Conservation (phyloP, 106 monocot species). For the Dendrobium huoshanense region DNA sequence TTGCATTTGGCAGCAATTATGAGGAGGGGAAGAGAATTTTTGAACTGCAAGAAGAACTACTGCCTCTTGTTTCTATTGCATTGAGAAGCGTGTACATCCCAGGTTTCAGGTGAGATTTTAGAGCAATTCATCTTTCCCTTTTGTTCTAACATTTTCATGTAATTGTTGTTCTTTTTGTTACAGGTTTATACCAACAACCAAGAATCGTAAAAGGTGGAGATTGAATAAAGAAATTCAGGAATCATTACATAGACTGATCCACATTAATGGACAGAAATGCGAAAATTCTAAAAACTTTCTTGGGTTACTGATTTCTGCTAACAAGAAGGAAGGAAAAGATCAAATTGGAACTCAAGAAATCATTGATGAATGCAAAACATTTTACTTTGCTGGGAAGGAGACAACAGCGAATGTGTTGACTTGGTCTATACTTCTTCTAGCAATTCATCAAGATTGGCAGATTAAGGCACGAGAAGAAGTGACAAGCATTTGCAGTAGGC, state of each 20-base stretch:
- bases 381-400: conserved; percentile 92
- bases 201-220: conserved; percentile 38
- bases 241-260: conserved; percentile 42
- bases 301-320: conserved; percentile 56
- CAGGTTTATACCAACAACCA: conserved; percentile 67
- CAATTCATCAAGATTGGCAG: conserved; percentile 79
- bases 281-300: conserved; percentile 65
- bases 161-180: conserved; percentile 1
- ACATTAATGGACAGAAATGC: conserved; percentile 29
- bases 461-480: conserved; percentile 69
- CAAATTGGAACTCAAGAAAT: conserved; percentile 59
- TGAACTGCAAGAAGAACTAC: conserved; percentile 70
- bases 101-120: conserved; percentile 52
- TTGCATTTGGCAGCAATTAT: conserved; percentile 80
- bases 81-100: conserved; percentile 63
- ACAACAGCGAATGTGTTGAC: conserved; percentile 75
- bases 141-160: not conserved
- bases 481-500: conserved; percentile 18
- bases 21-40: conserved; percentile 64
- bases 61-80: conserved; percentile 55
- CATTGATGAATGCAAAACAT: conserved; percentile 89
- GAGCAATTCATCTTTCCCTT: not conserved
- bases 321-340: conserved; percentile 25
- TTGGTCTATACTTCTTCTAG: conserved; percentile 63
- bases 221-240: conserved; percentile 47